Evolutionary conservation across 1,284 basidiomycete genomes (phyloP).

Genomic region (Spongiforma sp.): DNA sequence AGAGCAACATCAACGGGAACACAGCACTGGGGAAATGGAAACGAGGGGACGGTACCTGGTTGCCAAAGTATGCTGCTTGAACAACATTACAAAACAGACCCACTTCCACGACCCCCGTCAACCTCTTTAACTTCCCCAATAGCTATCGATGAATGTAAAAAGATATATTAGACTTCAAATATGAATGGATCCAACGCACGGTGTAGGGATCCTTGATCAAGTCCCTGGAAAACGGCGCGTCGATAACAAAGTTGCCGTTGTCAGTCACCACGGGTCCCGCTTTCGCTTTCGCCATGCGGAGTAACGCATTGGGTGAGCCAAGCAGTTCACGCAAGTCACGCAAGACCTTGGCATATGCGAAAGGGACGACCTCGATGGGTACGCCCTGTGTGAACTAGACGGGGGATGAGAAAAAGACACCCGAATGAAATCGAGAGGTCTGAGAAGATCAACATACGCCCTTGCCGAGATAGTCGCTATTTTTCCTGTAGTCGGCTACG

Average conservation of each 20-base stretch:
- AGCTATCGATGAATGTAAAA: slow-evolving; percentile 49
- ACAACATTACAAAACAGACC: slow-evolving; percentile 95
- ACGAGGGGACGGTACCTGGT: slow-evolving; percentile 59
- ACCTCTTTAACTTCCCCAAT: slow-evolving; percentile 78
- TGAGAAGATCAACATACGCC: slow-evolving; percentile 59
- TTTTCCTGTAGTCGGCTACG: slow-evolving; percentile 97
- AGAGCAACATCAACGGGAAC: background rate
- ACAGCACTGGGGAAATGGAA: background rate
- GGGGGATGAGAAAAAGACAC: slow-evolving; percentile 1
- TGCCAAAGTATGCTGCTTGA: slow-evolving; percentile 98
- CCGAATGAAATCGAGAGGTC: background rate
- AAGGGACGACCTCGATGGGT: slow-evolving; percentile 96
- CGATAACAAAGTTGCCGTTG: slow-evolving; percentile 96
- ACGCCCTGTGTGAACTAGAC: slow-evolving; percentile 86
- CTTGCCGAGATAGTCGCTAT: slow-evolving; percentile 82
- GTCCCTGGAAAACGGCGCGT: slow-evolving; percentile 82
- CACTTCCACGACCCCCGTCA: slow-evolving; percentile 97
- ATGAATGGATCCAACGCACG: slow-evolving; percentile 46
- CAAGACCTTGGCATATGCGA: slow-evolving; percentile 91
- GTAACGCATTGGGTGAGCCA: slow-evolving; percentile 65
- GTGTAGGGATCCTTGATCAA: slow-evolving; percentile 73
- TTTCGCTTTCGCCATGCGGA: slow-evolving; percentile 87
- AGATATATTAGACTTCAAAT: background rate
- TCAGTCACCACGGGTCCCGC: slow-evolving; percentile 96
- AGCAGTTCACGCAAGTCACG: slow-evolving; percentile 69